Percentiles rank a stretch among this genome's conserved stretches.
Evolutionary conservation across 345 rosid species (phyloP).

Genomic region (Cardiospermum halicacabum): DNA sequence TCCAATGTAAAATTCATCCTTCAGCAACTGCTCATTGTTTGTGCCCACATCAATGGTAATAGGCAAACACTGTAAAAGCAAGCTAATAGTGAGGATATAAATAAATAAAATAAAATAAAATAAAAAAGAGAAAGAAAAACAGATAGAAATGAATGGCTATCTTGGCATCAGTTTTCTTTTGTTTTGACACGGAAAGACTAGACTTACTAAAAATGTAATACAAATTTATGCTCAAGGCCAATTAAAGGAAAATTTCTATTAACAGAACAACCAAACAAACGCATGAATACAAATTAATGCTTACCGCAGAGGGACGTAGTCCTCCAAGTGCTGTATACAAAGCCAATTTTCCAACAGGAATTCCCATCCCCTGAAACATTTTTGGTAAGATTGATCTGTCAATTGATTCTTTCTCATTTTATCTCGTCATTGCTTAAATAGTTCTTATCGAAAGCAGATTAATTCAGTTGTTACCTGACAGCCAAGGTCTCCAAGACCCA

Average conservation of each 20-base stretch:
- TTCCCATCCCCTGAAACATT: constrained; percentile 75
- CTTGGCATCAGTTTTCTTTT: constrained; percentile 4
- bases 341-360: constrained; percentile 81
- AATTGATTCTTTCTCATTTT: neutral
- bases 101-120: too few relatives aligned
- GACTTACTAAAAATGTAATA: neutral
- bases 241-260: neutral
- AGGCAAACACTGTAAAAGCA: constrained; percentile 65
- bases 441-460: neutral
- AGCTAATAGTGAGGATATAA: neutral
- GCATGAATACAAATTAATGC: constrained; percentile 19
- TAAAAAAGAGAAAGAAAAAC: too few relatives aligned
- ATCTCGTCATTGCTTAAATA: neutral
- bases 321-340: constrained; percentile 93
- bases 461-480: constrained; percentile 69
- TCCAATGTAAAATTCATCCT: constrained; percentile 85
- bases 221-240: constrained; percentile 2
- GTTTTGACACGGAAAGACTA: neutral
- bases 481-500: constrained; percentile 97
- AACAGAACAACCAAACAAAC: neutral
- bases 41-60: constrained; percentile 89
- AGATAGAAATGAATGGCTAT: neutral
- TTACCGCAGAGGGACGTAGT: constrained; percentile 80
- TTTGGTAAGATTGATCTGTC: neutral
- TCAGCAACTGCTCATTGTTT: constrained; percentile 73